Percentiles rank a stretch among this genome's conserved stretches.
Conservation (phyloP, 2,329 filamentous ascomycete genomes). For the Talaromyces piceae region DNA sequence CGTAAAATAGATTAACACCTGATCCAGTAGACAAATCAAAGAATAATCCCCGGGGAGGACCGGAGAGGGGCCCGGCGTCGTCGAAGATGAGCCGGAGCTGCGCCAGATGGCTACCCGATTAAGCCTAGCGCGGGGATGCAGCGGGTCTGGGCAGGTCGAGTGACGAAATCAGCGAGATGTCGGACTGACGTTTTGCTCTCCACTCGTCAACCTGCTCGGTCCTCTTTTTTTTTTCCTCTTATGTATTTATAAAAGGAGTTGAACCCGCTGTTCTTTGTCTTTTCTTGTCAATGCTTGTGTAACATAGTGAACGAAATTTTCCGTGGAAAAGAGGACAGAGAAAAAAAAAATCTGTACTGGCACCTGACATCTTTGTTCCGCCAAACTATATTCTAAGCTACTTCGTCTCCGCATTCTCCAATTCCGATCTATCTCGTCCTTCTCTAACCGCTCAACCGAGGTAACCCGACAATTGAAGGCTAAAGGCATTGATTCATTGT, state of each 20-base stretch:
- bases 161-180: neutral
- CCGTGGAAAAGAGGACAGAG: too few species aligned
- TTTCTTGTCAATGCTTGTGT: too few species aligned
- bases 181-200: neutral
- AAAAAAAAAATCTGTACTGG: neutral
- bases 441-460: constrained; percentile 23
- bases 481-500: neutral
- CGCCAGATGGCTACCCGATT: constrained; percentile 11
- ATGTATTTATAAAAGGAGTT: too few species aligned
- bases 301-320: too few species aligned
- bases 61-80: constrained; percentile 14
- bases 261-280: too few species aligned
- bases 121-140: constrained; percentile 15
- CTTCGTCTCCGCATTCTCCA: constrained; percentile 4
- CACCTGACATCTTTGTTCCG: neutral
- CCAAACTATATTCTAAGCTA: neutral
- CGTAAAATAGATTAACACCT: too few species aligned
- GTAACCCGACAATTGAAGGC: constrained; percentile 13
- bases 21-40: too few species aligned
- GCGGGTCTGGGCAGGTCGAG: neutral
- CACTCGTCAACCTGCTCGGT: neutral
- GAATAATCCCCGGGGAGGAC: constrained; percentile 13
- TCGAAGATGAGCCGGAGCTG: constrained; percentile 15
- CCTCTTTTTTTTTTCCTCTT: neutral
- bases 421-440: neutral